Evolutionary conservation across 1,139 yeast species (phyloP).

Genomic region (Pichia sp.): DNA sequence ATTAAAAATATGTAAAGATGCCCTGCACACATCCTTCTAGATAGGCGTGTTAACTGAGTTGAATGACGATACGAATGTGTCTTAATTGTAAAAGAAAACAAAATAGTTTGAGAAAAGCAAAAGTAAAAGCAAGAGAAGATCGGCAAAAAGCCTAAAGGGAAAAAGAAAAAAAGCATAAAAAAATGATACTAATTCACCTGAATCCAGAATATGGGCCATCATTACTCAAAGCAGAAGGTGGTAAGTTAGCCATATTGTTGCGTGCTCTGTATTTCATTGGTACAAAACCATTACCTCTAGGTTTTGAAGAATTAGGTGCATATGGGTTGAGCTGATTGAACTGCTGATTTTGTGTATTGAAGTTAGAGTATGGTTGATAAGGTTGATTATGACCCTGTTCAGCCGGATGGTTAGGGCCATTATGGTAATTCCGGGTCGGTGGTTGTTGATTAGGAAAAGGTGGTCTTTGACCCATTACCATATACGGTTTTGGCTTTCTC

Average conservation of each 20-base stretch:
- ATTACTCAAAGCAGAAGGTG: slow-evolving; percentile 12
- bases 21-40: background rate
- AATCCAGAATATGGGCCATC: slow-evolving; percentile 30
- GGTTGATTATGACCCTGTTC: background rate
- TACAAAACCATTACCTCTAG: slow-evolving; percentile 4
- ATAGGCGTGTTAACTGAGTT: background rate
- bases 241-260: slow-evolving; percentile 8
- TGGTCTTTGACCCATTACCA: slow-evolving; percentile 11
- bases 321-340: slow-evolving; percentile 3
- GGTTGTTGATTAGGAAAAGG: background rate
- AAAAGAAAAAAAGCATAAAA: background rate
- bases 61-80: background rate
- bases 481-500: slow-evolving; percentile 18
- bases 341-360: background rate
- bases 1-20: background rate
- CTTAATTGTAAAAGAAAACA: background rate
- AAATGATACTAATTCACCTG: slow-evolving; percentile 5
- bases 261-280: slow-evolving; percentile 13
- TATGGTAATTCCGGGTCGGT: background rate
- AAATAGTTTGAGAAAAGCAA: background rate
- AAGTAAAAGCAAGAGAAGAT: background rate
- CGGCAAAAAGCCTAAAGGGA: background rate
- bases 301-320: slow-evolving; percentile 1
- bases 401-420: background rate
- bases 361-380: background rate